Evolutionary conservation across 352 stramenopile genomes (phyloP).

Genomic region (Peronospora destructor): DNA sequence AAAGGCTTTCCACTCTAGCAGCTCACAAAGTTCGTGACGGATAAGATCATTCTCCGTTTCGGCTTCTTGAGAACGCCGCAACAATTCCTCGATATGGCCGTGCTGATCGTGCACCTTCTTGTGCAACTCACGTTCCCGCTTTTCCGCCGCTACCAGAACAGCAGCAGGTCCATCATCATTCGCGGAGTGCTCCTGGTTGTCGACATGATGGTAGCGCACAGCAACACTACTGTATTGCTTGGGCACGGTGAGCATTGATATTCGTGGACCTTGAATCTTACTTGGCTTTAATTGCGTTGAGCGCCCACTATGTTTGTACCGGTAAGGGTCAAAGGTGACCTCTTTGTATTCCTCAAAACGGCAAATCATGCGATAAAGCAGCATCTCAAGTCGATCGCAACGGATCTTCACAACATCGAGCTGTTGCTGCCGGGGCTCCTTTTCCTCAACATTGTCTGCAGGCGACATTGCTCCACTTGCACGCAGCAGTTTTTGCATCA

Average conservation of each 20-base stretch:
- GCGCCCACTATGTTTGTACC: conserved; percentile 19
- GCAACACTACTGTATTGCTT: conserved; percentile 39
- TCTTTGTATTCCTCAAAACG: conserved; percentile 80
- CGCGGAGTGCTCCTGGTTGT: conserved; percentile 37
- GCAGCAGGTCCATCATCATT: conserved; percentile 22
- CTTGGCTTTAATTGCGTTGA: conserved; percentile 22
- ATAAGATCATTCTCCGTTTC: conserved; percentile 67
- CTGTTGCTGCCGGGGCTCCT: conserved; percentile 26
- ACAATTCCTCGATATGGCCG: conserved; percentile 24
- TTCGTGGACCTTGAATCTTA: conserved; percentile 39
- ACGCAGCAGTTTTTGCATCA: conserved; percentile 69
- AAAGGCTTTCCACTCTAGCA: conserved; percentile 69
- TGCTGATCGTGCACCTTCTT: conserved; percentile 42
- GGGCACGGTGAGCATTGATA: conserved; percentile 31
- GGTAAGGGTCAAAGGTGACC: conserved; percentile 45
- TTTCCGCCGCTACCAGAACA: conserved; percentile 20
- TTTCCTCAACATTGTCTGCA: conserved; percentile 31
- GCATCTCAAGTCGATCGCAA: conserved; percentile 71
- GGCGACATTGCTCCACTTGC: conserved; percentile 48
- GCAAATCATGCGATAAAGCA: conserved; percentile 83
- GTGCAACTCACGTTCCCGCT: conserved; percentile 34
- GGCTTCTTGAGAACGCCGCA: conserved; percentile 35
- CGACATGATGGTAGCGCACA: conserved; percentile 27
- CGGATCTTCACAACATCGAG: conserved; percentile 41
- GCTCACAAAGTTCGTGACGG: conserved; percentile 55